A percentile compares a stretch with the other conserved stretches of the same genome.
These are phyloP conservation scores for Sclerotinia sclerotiorum DNA, from an alignment of 2,329 filamentous ascomycete species.

Conservation along the genomic window DNA sequence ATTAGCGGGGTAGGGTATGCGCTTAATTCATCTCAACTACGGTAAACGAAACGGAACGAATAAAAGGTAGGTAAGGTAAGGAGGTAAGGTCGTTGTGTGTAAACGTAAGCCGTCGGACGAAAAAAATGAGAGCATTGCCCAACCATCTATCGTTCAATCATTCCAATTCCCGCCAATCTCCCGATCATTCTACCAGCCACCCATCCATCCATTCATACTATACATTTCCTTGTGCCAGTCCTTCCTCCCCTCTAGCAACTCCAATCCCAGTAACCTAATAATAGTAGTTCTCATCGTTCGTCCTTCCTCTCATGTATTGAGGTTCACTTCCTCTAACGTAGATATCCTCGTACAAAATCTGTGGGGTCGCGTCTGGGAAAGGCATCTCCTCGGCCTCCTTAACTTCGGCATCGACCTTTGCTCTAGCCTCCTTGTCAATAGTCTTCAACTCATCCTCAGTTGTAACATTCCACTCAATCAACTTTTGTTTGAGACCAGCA, in stretches of 20 bases:
- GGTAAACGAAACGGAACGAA: constrained; percentile 13
- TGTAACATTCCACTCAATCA: constrained; percentile 90
- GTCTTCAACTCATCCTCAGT: constrained; percentile 93
- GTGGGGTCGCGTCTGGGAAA: constrained; percentile 70
- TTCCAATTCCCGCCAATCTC: constrained; percentile 5
- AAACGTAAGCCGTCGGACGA: not conserved
- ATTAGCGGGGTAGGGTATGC: constrained; percentile 11
- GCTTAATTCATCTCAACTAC: constrained; percentile 15
- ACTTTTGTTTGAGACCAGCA: constrained; percentile 95
- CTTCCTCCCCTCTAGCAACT: constrained; percentile 2
- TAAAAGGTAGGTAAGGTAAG: not conserved
- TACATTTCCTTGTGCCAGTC: constrained; percentile 9
- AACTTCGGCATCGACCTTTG: constrained; percentile 84
- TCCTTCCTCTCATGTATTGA: constrained; percentile 81
- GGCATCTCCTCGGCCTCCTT: constrained; percentile 86
- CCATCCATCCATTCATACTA: constrained; percentile 10
- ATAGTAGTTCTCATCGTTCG: constrained; percentile 87
- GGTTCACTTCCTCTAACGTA: constrained; percentile 89
- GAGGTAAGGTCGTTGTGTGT: not conserved
- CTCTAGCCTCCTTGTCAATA: constrained; percentile 91
- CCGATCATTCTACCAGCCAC: not conserved
- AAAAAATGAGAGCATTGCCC: not conserved
- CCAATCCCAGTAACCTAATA: constrained; percentile 38
- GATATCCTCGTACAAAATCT: constrained; percentile 95
- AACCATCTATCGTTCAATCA: constrained; percentile 18